Base-by-base conservation (phyloP, 208 protist genomes). In the Phytomonas sp. region DNA sequence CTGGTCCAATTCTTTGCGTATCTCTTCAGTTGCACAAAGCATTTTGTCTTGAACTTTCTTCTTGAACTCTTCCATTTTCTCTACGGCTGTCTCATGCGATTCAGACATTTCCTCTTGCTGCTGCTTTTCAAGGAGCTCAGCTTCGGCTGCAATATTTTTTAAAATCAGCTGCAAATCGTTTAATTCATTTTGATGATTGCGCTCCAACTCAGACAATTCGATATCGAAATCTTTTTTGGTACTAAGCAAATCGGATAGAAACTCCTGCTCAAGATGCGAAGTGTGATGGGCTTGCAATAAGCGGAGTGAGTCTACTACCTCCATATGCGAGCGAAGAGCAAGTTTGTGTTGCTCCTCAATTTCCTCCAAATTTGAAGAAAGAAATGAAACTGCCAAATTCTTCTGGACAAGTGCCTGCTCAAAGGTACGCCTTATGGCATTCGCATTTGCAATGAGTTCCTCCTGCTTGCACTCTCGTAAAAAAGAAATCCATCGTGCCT, bases 331-430 rank as follows among this genome's bases (percentile, higher is more conserved):
- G 2, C 92, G 85, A 62, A 97, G 92, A 0, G 92, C 89, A 62
- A 91, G 84, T 5, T 83, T 74, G 64, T 97, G 96, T 87, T 99
- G 97, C 66, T 98, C 92, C 84, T 98, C 96, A 0, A 80, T 84
- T 56, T 98, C 94, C 11, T 92, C 85, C 13, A 98, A 72, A 61
- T 98, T 92, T 2, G 73, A 53, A 33, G 93, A 88, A 13, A 98
- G 87, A 72, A 93, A 87, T 59, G 91, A 72, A 64, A 98, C 92
- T 9, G 95, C 82, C 9, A 94, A 88, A 64, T 98, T 93, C 73
- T 98, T 98, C 32, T 95, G 79, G 76, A 98, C 97, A 23, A 98
- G 84, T 31, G 89, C 80, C 30, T 85, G 71, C 67, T 98, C 94
- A 68, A 98, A 97, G 17, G 78, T 79, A n/a, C 97, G 88, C 3